Percentiles rank a stretch among this genome's conserved stretches.
These are phyloP conservation scores for Magnusiomyces ingens DNA, from an alignment of 1,139 yeast genomes.

Conservation along the genomic window DNA sequence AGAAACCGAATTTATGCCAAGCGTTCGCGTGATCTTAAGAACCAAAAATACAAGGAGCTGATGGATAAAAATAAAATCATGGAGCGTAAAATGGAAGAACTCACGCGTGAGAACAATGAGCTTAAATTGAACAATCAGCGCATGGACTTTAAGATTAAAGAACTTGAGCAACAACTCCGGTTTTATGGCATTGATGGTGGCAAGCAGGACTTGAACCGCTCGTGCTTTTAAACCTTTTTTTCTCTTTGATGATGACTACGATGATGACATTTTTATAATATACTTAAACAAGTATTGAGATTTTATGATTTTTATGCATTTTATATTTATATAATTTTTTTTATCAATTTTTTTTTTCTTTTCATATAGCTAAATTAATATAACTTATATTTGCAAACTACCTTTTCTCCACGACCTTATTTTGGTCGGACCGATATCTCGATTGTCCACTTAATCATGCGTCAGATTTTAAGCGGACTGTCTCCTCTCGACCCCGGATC, in stretches of 20 bases:
- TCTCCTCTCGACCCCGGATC: too few relatives aligned
- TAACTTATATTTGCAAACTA: too few relatives aligned
- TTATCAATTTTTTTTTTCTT: too few relatives aligned
- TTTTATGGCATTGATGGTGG: background rate
- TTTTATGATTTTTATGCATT: too few relatives aligned
- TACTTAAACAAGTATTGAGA: background rate
- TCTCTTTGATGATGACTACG: background rate
- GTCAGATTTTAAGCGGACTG: too few relatives aligned
- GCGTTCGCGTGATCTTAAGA: constrained; percentile 15
- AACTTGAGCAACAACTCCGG: constrained; percentile 1
- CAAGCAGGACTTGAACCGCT: too few relatives aligned
- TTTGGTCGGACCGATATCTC: too few relatives aligned
- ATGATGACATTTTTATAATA: background rate
- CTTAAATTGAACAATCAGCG: constrained; percentile 9
- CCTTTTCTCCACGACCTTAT: too few relatives aligned
- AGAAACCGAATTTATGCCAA: constrained; percentile 16
- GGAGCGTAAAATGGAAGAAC: background rate
- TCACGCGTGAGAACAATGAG: constrained; percentile 6
- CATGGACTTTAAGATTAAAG: constrained; percentile 6
- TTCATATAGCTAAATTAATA: too few relatives aligned
- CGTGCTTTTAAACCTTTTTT: background rate
- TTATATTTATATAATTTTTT: too few relatives aligned
- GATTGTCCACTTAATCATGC: too few relatives aligned
- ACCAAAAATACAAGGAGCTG: constrained; percentile 11
- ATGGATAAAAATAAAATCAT: constrained; percentile 9